Evolutionary conservation across 2,329 filamentous ascomycete species (phyloP), one percentile per base, ranked within the genome.

Genomic region (Penicillium sumatraense): DNA sequence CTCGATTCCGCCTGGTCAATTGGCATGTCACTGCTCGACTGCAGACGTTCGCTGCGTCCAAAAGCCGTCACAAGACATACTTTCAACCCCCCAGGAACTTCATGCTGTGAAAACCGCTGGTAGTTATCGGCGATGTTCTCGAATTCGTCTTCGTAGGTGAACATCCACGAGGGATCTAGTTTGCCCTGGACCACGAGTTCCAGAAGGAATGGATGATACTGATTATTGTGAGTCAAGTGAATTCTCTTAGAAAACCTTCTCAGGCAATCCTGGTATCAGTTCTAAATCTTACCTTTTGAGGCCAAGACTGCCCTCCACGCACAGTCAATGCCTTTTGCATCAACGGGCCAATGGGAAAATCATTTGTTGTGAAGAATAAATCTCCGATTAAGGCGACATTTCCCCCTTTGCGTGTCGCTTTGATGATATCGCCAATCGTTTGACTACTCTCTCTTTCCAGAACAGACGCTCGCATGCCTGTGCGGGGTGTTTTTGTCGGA

Each of bases 321-420:
- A 71, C 49, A 2, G 68, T 72, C 54, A 73, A 61, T 2, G 59
- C 63, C 44, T 72, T 72, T 53, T 73, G 68, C 68, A 72, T 72
- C 49, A 73, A 46, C 42, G 65, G 61, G 11, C 69, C 68, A 29
- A 72, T 71, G 0, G 65, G 66, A 36, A 69, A 71, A 44, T 68
- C 57, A 46, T 68, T 65, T 9, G 66, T 69, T 1, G 40, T 59
- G 51, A 54, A 64, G 50, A 68, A 67, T 46, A 69, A 72, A 50
- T 72, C 67, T 2, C 65, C 67, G 49, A 72, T 63, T 29, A 72
- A 52, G 0, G 67, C 64, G 14, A 72, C 46, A 49, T 65, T 65
- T 1, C 70, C 68, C 2, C 66, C 59, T 52, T 73, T 72, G 1
- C 68, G 59, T 5, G 62, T 67, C 3, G 69, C 61, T 50, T 68